Evolutionary conservation across 768 basidiomycete species (phyloP).

Genomic region (Daedalea quercina): DNA sequence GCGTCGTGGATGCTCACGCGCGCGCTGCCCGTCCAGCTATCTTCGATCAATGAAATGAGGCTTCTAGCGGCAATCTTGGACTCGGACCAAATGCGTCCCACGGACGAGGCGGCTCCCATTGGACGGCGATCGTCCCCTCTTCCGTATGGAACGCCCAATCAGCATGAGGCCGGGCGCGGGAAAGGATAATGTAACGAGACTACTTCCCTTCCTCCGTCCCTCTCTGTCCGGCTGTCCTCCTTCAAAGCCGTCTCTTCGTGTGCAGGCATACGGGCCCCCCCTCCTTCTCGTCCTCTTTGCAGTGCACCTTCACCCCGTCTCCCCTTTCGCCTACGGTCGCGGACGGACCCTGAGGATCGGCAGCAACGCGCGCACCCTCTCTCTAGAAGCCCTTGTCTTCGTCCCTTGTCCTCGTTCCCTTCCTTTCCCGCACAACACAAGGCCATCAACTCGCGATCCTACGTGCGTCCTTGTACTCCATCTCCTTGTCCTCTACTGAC

Average conservation of each 20-base stretch:
- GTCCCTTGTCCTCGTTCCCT: not conserved
- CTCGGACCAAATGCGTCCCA: not conserved
- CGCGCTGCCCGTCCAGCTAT: no score
- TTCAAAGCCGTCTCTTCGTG: slow-evolving; percentile 14
- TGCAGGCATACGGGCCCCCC: slow-evolving; percentile 19
- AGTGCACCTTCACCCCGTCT: not conserved
- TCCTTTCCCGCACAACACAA: not conserved
- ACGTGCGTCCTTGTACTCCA: not conserved
- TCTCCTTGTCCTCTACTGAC: not conserved
- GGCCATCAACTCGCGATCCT: not conserved
- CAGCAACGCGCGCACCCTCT: no score
- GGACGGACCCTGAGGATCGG: not conserved
- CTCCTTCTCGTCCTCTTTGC: no score
- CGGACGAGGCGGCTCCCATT: not conserved
- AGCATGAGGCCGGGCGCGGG: not conserved
- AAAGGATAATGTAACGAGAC: not conserved
- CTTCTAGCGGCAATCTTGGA: not conserved
- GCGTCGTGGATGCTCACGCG: no score
- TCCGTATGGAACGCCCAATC: not conserved
- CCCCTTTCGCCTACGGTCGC: not conserved
- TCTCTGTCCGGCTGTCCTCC: not conserved
- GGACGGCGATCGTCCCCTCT: not conserved
- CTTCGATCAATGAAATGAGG: not conserved
- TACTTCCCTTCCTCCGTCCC: slow-evolving; percentile 5
- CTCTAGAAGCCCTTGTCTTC: not conserved